Percentiles rank a stretch among this genome's conserved stretches.
phyloP scores from a whole-genome alignment of 2,329 filamentous ascomycete species.

The Orbilia quercus region DNA sequence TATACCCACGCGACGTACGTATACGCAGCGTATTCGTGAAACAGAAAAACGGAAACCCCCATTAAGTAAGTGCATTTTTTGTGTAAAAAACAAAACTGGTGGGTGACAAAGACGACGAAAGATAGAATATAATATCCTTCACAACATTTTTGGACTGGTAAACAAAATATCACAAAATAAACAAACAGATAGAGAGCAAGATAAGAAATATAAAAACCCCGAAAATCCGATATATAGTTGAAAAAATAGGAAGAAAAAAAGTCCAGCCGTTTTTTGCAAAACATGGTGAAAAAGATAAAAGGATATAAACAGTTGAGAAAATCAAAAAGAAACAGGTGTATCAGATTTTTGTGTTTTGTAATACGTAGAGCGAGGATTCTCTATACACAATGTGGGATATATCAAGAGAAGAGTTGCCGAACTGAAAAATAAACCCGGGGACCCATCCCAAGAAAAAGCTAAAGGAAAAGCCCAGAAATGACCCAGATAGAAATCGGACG shows the following conservation, averaged over 20 bases:
- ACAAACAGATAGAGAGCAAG: conserved; percentile 57
- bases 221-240: conserved; percentile 48
- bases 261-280: conserved; percentile 51
- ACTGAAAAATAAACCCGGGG: conserved; percentile 20
- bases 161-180: conserved; percentile 57
- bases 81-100: conserved; percentile 46
- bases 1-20: too few species aligned
- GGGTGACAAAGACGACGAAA: conserved; percentile 61
- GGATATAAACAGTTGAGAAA: conserved; percentile 25
- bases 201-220: conserved; percentile 36
- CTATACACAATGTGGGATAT: conserved; percentile 39
- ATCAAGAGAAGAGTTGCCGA: conserved; percentile 40
- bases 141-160: conserved; percentile 48
- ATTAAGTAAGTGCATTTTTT: conserved; percentile 46
- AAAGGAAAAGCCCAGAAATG: conserved; percentile 57
- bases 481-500: conserved; percentile 31
- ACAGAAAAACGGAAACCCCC: conserved; percentile 6
- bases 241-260: conserved; percentile 58
- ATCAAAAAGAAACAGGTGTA: not conserved
- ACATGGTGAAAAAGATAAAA: conserved; percentile 13
- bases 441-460: conserved; percentile 40
- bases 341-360: conserved; percentile 31
- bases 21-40: not conserved
- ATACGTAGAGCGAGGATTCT: conserved; percentile 13
- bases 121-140: conserved; percentile 57